Percentiles rank a stretch among this genome's conserved stretches.
phyloP scores from a whole-genome alignment of 352 stramenopile genomes.

The Peronospora farinosa region DNA sequence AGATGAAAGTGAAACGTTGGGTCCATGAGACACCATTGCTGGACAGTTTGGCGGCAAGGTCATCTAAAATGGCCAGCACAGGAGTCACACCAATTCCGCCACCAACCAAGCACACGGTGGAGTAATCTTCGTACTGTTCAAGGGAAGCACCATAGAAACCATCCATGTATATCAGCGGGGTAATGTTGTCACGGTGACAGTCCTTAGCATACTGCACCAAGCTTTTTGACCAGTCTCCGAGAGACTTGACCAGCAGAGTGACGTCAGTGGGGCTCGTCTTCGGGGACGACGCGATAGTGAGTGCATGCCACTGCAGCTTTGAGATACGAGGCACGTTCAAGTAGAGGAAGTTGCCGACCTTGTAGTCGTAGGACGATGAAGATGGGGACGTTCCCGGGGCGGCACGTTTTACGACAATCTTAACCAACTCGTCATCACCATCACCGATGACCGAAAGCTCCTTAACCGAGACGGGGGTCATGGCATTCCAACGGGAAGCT shows the following conservation, averaged over 20 bases:
- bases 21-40: constrained; percentile 29
- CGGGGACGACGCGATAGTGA: constrained; percentile 51
- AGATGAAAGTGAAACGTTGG: constrained; percentile 37
- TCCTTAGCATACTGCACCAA: constrained; percentile 38
- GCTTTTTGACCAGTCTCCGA: constrained; percentile 43
- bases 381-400: constrained; percentile 29
- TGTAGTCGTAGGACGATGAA: constrained; percentile 36
- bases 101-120: constrained; percentile 37
- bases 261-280: constrained; percentile 33
- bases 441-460: constrained; percentile 31
- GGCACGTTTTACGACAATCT: constrained; percentile 40
- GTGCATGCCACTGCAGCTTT: constrained; percentile 51
- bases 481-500: constrained; percentile 38
- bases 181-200: constrained; percentile 24
- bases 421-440: constrained; percentile 34
- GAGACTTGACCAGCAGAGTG: constrained; percentile 43
- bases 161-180: constrained; percentile 47
- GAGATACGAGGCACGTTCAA: constrained; percentile 47
- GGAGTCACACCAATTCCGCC: constrained; percentile 46
- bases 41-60: constrained; percentile 30
- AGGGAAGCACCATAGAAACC: constrained; percentile 46
- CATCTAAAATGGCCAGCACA: constrained; percentile 41
- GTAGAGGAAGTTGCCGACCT: constrained; percentile 52
- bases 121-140: constrained; percentile 43
- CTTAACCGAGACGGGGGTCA: constrained; percentile 35